Evolutionary conservation across 148 eudicot species (phyloP), one percentile per base, ranked within the genome.

Genomic region (Camellia japonica): DNA sequence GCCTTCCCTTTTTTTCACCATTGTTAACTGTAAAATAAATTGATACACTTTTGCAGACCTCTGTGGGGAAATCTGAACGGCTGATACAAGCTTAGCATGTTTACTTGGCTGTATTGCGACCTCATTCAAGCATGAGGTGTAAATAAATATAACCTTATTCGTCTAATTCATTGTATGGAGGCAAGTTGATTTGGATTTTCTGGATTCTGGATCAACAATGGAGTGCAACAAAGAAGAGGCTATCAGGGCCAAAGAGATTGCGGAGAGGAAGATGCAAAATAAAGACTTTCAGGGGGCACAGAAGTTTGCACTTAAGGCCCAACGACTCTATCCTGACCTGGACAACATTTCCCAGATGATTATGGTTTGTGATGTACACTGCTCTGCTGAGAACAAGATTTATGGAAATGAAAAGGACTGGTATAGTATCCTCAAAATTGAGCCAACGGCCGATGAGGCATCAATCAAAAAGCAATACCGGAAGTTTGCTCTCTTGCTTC

Each of bases 171-270:
- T n/a, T 55, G 19, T 10, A 41, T 20, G 67, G 78, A 62, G 46
- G 67, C 30, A 23, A 71, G 65, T 64, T 82, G 51, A 70, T 18
- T 63, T 13, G 54, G 41, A 2, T 19, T 68, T 58, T 76, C n/a
- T 60, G 68, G 23, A 15, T 52, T 73, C 78, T 71, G 77, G 16
- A 60, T 76, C 79, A 86, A 88, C 68, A 54, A 93, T 93, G 97
- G 97, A 93, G 81, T 91, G 95, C 90, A 93, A 93, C 88, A 93
- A 87, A 88, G 94, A 91, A 81, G 97, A 93, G 89, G 97, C 97
- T 68, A 74, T 84, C 52, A 90, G 92, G 84, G 95, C 95, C 74
- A 91, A 88, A 84, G 88, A 15, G 16, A 81, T 93, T 70, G 95
- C 97, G 19, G 89, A 85, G 87, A 81, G 72, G 80, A 93, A 89